Percentiles rank a stretch among this genome's conserved stretches.
Conservation (phyloP, 2,329 filamentous ascomycete genomes). For the Aspergillus versicolor region DNA sequence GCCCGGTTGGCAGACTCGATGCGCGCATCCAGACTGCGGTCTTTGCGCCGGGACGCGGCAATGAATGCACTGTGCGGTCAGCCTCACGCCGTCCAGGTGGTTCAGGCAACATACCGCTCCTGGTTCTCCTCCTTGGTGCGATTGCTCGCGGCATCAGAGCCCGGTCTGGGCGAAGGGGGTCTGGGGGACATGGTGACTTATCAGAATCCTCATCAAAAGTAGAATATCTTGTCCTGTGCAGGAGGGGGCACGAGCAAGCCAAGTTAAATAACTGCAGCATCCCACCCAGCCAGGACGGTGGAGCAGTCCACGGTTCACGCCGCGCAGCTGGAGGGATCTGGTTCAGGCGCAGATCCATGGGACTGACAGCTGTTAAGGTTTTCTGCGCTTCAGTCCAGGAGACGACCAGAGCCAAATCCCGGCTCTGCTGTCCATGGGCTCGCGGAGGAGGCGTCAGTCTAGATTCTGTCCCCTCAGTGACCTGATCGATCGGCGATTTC, state of each 20-base stretch:
- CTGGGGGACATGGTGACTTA: conserved; percentile 17
- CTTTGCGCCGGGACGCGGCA: conserved; percentile 81
- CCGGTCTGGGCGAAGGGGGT: conserved; percentile 15
- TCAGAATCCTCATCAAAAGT: neutral
- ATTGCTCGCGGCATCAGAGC: conserved; percentile 31
- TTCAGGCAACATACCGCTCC: conserved; percentile 37
- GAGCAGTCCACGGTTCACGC: neutral
- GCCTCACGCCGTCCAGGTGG: too few relatives aligned
- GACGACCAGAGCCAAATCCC: too few relatives aligned
- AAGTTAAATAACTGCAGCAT: neutral
- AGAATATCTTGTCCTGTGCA: neutral
- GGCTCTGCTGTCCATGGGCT: too few relatives aligned
- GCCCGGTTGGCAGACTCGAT: conserved; percentile 84
- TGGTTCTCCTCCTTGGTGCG: conserved; percentile 47
- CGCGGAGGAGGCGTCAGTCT: too few relatives aligned
- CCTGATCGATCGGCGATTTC: too few relatives aligned
- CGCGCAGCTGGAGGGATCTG: neutral
- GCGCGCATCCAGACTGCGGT: conserved; percentile 82
- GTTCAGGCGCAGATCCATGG: neutral
- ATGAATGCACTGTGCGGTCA: conserved; percentile 72
- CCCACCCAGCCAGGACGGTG: neutral
- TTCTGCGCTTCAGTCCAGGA: neutral
- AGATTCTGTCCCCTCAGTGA: too few relatives aligned
- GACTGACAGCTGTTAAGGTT: neutral
- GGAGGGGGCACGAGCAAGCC: neutral